A percentile compares a stretch with the other conserved stretches of the same genome.
Evolutionary conservation across 257 asterid species (phyloP).

Genomic region (Handroanthus guayacan): DNA sequence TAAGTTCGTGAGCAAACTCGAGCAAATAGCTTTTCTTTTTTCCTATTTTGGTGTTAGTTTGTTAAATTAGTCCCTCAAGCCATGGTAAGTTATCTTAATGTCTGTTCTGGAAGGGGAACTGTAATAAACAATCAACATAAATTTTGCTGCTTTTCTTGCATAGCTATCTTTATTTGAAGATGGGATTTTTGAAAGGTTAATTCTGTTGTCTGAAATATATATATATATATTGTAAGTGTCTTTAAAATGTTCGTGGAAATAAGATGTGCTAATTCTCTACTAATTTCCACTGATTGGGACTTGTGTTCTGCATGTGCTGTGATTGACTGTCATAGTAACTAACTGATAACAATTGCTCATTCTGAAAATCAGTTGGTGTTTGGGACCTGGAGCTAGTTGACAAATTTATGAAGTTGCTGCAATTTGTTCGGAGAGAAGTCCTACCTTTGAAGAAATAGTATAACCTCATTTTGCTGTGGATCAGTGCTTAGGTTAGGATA

Average conservation of each 20-base stretch:
- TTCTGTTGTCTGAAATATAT: background rate
- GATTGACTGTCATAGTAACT: slow-evolving; percentile 9
- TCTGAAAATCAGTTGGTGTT: background rate
- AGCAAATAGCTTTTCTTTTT: background rate
- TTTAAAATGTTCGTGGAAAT: slow-evolving; percentile 19
- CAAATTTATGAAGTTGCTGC: slow-evolving; percentile 9
- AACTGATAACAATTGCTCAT: background rate
- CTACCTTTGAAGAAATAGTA: slow-evolving; percentile 8
- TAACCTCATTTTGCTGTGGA: slow-evolving; percentile 17
- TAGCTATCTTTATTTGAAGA: background rate
- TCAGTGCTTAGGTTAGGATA: slow-evolving; percentile 41
- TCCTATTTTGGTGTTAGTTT: background rate
- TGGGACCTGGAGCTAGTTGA: background rate
- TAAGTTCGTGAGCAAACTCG: background rate
- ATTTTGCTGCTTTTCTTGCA: slow-evolving; percentile 26
- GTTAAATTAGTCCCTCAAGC: background rate
- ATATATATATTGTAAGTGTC: background rate
- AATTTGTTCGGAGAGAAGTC: background rate
- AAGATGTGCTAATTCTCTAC: background rate
- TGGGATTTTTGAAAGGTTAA: slow-evolving; percentile 18
- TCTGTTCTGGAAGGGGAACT: background rate
- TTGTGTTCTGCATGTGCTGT: background rate
- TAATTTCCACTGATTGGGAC: slow-evolving; percentile 3
- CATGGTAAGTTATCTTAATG: background rate
- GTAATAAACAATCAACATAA: background rate